Evolutionary conservation across 352 stramenopile genomes (phyloP).

Genomic region (Phytophthora crassamura): DNA sequence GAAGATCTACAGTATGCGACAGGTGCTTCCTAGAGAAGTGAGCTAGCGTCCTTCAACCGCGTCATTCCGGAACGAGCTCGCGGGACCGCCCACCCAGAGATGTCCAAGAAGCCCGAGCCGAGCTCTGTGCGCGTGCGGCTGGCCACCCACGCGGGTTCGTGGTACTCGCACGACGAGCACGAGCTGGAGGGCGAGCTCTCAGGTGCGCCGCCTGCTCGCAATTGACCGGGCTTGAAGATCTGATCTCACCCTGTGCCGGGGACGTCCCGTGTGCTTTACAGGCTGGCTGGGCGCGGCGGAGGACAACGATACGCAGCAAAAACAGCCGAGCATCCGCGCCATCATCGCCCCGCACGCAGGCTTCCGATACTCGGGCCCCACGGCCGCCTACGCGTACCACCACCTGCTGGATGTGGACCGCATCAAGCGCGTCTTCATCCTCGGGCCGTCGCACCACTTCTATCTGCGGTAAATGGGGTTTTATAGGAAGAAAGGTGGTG

Average conservation of each 20-base stretch:
- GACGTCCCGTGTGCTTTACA: constrained; percentile 25
- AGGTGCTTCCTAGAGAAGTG: no score
- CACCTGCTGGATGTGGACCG: constrained; percentile 78
- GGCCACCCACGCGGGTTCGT: constrained; percentile 82
- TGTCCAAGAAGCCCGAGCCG: constrained; percentile 48
- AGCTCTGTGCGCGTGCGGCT: constrained; percentile 59
- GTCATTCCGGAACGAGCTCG: constrained; percentile 15
- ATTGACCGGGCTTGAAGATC: not conserved
- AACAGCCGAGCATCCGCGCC: constrained; percentile 57
- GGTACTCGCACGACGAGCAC: constrained; percentile 77
- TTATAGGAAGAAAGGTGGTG: not conserved
- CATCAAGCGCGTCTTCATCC: constrained; percentile 90
- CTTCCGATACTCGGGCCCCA: constrained; percentile 94
- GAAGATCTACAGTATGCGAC: no score
- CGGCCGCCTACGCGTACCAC: constrained; percentile 94
- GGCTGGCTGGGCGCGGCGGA: constrained; percentile 62
- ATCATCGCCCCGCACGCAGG: constrained; percentile 91
- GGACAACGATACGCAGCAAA: constrained; percentile 43
- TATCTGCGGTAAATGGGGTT: constrained; percentile 84
- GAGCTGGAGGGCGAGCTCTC: constrained; percentile 68
- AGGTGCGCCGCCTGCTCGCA: constrained; percentile 31
- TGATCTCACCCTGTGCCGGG: constrained; percentile 15
- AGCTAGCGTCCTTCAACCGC: not conserved
- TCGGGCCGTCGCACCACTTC: constrained; percentile 97
- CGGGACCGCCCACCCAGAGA: constrained; percentile 12